phyloP scores from a whole-genome alignment of 1,139 yeast species.

The Taphrina betulina region DNA sequence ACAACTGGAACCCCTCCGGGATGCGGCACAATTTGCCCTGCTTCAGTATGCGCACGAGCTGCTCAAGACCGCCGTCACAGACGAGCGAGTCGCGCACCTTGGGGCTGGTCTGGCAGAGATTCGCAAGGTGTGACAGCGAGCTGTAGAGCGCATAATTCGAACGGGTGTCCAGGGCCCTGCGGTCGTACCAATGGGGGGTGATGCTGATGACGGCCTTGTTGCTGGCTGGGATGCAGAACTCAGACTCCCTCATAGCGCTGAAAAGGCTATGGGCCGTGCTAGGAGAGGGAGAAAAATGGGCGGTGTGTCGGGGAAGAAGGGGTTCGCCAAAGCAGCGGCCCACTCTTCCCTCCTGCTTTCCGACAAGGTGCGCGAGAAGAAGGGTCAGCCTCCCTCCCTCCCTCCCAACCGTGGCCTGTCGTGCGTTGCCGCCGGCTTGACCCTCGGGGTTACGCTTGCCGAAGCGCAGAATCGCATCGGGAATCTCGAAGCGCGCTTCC shows the following conservation, averaged over 20 bases:
- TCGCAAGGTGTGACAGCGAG: slow-evolving; percentile 84
- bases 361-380: too few relatives aligned
- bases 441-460: too few relatives aligned
- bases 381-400: too few relatives aligned
- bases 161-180: slow-evolving; percentile 89
- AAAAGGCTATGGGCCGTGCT: too few relatives aligned
- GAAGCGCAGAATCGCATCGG: too few relatives aligned
- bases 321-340: too few relatives aligned
- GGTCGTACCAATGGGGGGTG: slow-evolving; percentile 81
- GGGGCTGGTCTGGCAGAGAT: slow-evolving; percentile 78
- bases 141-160: slow-evolving; percentile 87
- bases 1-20: slow-evolving; percentile 47
- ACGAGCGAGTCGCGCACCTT: slow-evolving; percentile 88
- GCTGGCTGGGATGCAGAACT: slow-evolving; percentile 70
- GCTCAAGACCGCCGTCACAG: slow-evolving; percentile 86
- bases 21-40: slow-evolving; percentile 50
- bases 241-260: slow-evolving; percentile 76
- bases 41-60: slow-evolving; percentile 75
- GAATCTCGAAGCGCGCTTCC: too few relatives aligned
- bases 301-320: too few relatives aligned
- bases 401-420: too few relatives aligned
- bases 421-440: too few relatives aligned
- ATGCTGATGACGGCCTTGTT: slow-evolving; percentile 90
- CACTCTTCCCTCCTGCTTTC: too few relatives aligned
- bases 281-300: too few relatives aligned